phyloP scores from a whole-genome alignment of 2,329 filamentous ascomycete genomes.

The Trichoderma polysporum region DNA sequence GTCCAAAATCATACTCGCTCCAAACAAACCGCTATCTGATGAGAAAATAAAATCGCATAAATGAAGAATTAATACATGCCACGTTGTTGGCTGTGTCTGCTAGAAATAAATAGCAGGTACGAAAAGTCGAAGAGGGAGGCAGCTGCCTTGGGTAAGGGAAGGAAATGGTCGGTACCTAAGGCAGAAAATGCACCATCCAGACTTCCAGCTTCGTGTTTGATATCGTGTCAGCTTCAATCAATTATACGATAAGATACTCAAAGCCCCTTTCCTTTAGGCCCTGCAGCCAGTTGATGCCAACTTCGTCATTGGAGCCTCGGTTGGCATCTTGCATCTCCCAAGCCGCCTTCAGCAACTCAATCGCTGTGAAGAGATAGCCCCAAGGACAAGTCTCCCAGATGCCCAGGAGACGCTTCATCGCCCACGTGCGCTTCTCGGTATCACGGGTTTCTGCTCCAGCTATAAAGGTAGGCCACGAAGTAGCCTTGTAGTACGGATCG shows the following conservation, averaged over 20 bases:
- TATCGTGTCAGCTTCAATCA: not conserved
- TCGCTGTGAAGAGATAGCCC: conserved; percentile 52
- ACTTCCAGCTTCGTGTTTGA: not conserved
- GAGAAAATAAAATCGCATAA: not conserved
- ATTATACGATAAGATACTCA: conserved; percentile 48
- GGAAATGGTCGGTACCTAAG: not conserved
- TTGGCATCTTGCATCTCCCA: conserved; percentile 45
- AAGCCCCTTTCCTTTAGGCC: conserved; percentile 45
- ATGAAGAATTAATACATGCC: not conserved
- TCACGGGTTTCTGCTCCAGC: conserved; percentile 56
- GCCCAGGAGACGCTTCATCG: conserved; percentile 47
- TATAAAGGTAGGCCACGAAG: conserved; percentile 60
- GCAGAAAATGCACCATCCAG: not conserved
- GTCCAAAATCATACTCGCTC: not conserved
- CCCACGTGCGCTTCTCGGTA: conserved; percentile 48
- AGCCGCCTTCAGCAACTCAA: conserved; percentile 49
- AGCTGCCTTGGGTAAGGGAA: not conserved
- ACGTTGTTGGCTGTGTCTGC: too few relatives aligned
- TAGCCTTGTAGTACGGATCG: conserved; percentile 58
- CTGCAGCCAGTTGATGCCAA: conserved; percentile 42
- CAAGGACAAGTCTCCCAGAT: conserved; percentile 49
- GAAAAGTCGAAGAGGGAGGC: not conserved
- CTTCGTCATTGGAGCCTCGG: conserved; percentile 22
- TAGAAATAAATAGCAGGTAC: not conserved
- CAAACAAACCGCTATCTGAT: not conserved